Percentiles rank a stretch among this genome's conserved stretches.
Evolutionary conservation across 2,329 filamentous ascomycete species (phyloP).

Genomic region (Metarhizium sp.): DNA sequence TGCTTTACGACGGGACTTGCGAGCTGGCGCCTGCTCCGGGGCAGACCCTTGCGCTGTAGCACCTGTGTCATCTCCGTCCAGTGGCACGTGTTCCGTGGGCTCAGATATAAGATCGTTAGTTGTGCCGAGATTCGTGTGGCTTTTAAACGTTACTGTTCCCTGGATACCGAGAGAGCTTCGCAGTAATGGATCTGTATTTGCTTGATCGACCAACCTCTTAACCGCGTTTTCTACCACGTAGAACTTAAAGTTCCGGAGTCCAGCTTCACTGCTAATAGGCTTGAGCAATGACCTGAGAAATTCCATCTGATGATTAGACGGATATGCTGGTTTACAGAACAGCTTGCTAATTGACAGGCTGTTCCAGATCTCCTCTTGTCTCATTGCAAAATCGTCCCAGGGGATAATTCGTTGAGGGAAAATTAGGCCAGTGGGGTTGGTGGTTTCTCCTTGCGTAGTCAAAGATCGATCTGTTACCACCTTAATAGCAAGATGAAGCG

Average conservation of each 20-base stretch:
- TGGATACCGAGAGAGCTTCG: slow-evolving; percentile 19
- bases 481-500: slow-evolving; percentile 19
- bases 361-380: slow-evolving; percentile 15
- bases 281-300: slow-evolving; percentile 19
- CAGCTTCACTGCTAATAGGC: slow-evolving; percentile 25
- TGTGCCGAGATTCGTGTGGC: slow-evolving; percentile 23
- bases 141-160: slow-evolving; percentile 26
- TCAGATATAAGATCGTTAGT: slow-evolving; percentile 14
- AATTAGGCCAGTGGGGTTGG: slow-evolving; percentile 21
- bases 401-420: slow-evolving; percentile 26
- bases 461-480: slow-evolving; percentile 20
- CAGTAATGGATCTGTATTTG: slow-evolving; percentile 17
- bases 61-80: background rate
- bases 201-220: slow-evolving; percentile 19
- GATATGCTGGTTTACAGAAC: slow-evolving; percentile 22
- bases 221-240: slow-evolving; percentile 26
- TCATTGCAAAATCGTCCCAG: slow-evolving; percentile 21
- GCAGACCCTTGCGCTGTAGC: background rate
- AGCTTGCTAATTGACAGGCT: slow-evolving; percentile 13
- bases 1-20: slow-evolving; percentile 8
- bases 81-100: slow-evolving; percentile 14
- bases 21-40: background rate
- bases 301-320: slow-evolving; percentile 22
- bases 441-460: slow-evolving; percentile 24
- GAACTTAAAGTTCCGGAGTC: slow-evolving; percentile 15